Evolutionary conservation across 495 filamentous ascomycete genomes (phyloP).

Genomic region (Neohortaea acidophila): DNA sequence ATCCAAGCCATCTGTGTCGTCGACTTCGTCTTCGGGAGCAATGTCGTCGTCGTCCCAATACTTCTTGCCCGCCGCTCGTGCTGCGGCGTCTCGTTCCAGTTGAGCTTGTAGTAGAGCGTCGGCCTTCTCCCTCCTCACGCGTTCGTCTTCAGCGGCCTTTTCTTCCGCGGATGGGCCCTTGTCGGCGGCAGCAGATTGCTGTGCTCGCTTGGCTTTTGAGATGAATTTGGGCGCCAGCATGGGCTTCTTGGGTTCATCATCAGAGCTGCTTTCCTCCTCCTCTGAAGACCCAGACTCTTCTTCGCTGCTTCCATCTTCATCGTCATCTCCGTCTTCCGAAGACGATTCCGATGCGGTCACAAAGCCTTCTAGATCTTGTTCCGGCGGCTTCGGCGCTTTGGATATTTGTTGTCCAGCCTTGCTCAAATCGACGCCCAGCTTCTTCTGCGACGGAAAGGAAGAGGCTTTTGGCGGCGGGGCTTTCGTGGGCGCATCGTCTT

Average conservation of each 20-base stretch:
- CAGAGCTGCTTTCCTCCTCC: slow-evolving; percentile 44
- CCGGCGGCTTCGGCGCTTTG: slow-evolving; percentile 31
- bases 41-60: slow-evolving; percentile 77
- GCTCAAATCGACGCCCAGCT: slow-evolving; percentile 40
- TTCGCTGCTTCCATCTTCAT: slow-evolving; percentile 7
- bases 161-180: slow-evolving; percentile 29
- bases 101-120: slow-evolving; percentile 78
- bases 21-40: slow-evolving; percentile 50
- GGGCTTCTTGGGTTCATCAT: slow-evolving; percentile 32
- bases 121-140: slow-evolving; percentile 47
- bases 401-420: slow-evolving; percentile 50
- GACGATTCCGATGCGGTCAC: slow-evolving; percentile 25
- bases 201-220: slow-evolving; percentile 57
- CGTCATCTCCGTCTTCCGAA: slow-evolving; percentile 7
- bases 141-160: slow-evolving; percentile 41
- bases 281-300: slow-evolving; percentile 9
- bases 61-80: slow-evolving; percentile 56
- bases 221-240: slow-evolving; percentile 85
- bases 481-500: slow-evolving; percentile 23
- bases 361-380: slow-evolving; percentile 31
- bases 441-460: slow-evolving; percentile 35
- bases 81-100: slow-evolving; percentile 62
- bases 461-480: slow-evolving; percentile 42
- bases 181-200: slow-evolving; percentile 19
- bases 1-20: slow-evolving; percentile 75